phyloP scores from a whole-genome alignment of 2,329 filamentous ascomycete species.

The Rachicladosporium sp. region DNA sequence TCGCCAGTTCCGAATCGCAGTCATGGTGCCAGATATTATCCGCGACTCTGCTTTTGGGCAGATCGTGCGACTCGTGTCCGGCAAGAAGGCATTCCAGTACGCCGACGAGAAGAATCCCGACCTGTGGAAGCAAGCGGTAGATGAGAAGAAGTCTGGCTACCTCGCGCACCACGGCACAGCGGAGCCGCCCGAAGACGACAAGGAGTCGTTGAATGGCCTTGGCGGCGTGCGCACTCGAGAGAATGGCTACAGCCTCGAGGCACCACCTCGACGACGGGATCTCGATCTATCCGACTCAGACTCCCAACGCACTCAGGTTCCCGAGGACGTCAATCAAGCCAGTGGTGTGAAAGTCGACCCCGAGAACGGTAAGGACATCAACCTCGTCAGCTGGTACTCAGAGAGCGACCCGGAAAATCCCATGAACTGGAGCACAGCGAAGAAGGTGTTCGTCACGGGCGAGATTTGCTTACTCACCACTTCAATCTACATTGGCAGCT shows the following conservation, averaged over 20 bases:
- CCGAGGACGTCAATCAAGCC: conserved; percentile 23
- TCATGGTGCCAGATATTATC: conserved; percentile 13
- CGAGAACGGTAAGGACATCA: conserved; percentile 40
- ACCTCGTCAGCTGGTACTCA: conserved; percentile 41
- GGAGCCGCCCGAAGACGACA: conserved; percentile 22
- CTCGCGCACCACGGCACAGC: conserved; percentile 35
- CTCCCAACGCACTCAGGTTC: conserved; percentile 14
- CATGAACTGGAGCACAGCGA: conserved; percentile 25
- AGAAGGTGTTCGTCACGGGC: conserved; percentile 30
- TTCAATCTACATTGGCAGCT: conserved; percentile 37
- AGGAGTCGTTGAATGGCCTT: conserved; percentile 11
- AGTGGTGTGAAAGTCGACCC: conserved; percentile 35
- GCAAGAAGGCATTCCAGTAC: conserved; percentile 32
- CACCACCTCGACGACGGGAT: background rate
- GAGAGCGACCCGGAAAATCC: conserved; percentile 29
- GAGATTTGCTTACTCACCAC: conserved; percentile 37
- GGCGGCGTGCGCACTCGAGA: conserved; percentile 18
- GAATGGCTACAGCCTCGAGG: conserved; percentile 2
- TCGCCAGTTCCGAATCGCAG: too few relatives aligned
- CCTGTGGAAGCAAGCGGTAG: conserved; percentile 38
- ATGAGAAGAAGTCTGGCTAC: conserved; percentile 37
- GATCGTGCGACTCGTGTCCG: conserved; percentile 31
- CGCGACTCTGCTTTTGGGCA: conserved; percentile 34
- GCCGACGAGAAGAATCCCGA: conserved; percentile 37
- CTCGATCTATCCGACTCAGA: conserved; percentile 6